A percentile compares a stretch with the other conserved stretches of the same genome.
phyloP scores from a whole-genome alignment of 1,284 basidiomycete species.

The Inonotus obliquus region DNA sequence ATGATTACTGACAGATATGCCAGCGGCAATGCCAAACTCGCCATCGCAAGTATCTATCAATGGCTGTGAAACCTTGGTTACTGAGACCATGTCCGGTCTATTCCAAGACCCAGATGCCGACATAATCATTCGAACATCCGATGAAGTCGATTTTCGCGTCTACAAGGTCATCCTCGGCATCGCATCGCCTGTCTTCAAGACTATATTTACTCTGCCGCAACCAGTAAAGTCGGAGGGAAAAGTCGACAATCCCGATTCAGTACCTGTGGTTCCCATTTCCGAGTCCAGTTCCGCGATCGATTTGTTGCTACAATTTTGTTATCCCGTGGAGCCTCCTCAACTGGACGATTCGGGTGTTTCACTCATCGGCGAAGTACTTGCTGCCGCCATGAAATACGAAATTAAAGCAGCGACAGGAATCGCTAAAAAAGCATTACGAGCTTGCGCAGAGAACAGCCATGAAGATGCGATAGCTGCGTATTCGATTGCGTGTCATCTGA shows the following conservation, averaged over 20 bases:
- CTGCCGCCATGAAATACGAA: constrained; percentile 34
- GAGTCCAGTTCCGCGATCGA: no score
- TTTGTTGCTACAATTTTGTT: no score
- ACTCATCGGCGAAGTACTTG: constrained; percentile 22
- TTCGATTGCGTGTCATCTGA: not conserved
- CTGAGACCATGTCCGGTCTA: not conserved
- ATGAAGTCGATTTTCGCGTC: constrained; percentile 22
- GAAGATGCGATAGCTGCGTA: not conserved
- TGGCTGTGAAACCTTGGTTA: no score
- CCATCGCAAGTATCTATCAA: no score
- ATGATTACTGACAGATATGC: no score
- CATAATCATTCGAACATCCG: constrained; percentile 21
- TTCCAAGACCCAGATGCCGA: constrained; percentile 9
- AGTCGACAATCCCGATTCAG: constrained; percentile 14
- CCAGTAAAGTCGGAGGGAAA: not conserved
- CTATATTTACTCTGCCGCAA: constrained; percentile 26
- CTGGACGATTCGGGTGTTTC: not conserved
- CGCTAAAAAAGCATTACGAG: not conserved
- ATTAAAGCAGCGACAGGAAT: constrained; percentile 24
- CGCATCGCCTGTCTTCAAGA: constrained; percentile 24
- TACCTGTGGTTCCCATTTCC: no score
- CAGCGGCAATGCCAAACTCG: no score
- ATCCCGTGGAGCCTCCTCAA: not conserved
- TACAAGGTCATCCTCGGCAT: constrained; percentile 22
- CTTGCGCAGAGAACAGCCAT: not conserved